These are phyloP conservation scores for Russula abietina DNA, from an alignment of 768 basidiomycete species.

Conservation along the genomic window DNA sequence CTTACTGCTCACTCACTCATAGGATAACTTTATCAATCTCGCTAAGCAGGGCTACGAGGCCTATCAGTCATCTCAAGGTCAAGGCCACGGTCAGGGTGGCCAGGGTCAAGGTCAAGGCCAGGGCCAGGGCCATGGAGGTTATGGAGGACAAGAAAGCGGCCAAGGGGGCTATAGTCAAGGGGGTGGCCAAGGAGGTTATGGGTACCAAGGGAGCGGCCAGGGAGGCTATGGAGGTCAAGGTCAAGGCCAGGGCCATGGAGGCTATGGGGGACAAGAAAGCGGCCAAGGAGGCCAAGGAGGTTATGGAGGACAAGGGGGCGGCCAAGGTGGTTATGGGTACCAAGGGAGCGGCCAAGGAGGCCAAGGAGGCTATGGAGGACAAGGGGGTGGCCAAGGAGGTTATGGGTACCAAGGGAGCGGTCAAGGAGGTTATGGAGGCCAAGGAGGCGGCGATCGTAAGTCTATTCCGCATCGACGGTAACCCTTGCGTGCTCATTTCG, in stretches of 20 bases:
- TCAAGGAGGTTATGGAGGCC: slow-evolving; percentile 28
- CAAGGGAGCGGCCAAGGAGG: background rate
- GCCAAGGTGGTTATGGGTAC: slow-evolving; percentile 28
- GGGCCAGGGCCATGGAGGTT: background rate
- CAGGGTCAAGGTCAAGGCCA: too few relatives aligned
- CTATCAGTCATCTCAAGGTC: slow-evolving; percentile 34
- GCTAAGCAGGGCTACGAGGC: slow-evolving; percentile 61
- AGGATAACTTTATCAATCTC: slow-evolving; percentile 65
- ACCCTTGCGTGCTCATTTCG: slow-evolving; percentile 1
- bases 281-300: background rate
- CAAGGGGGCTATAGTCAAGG: too few relatives aligned
- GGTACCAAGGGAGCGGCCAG: slow-evolving; percentile 28
- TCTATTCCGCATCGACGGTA: slow-evolving; percentile 10
- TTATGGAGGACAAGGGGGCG: slow-evolving; percentile 29
- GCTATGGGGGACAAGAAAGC: slow-evolving; percentile 28
- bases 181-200: background rate
- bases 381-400: background rate
- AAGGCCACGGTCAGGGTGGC: slow-evolving; percentile 18
- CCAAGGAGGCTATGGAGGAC: slow-evolving; percentile 30
- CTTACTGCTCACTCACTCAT: background rate
- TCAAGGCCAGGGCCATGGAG: too few relatives aligned
- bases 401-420: slow-evolving; percentile 28
- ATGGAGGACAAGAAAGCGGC: slow-evolving; percentile 28
- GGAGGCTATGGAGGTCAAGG: slow-evolving; percentile 28
- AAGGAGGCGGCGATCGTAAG: slow-evolving; percentile 39